phyloP scores from a whole-genome alignment of 2,329 filamentous ascomycete genomes.

The Endocalyx cinctus region DNA sequence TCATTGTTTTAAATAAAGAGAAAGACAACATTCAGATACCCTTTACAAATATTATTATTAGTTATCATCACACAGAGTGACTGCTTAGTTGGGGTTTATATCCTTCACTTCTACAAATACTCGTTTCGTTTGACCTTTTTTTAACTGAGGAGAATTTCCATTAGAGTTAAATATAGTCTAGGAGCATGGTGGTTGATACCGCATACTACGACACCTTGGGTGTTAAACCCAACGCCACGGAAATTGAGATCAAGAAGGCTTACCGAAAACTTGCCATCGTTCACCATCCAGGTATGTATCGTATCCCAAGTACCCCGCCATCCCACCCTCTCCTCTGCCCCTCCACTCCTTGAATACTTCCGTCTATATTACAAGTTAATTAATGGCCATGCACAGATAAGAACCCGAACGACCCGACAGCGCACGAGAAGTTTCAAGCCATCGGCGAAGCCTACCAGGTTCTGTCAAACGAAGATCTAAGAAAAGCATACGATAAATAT shows the following conservation, averaged over 20 bases:
- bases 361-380: conserved; percentile 6
- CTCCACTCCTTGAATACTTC: not conserved
- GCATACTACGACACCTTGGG: conserved; percentile 83
- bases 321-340: too few species aligned
- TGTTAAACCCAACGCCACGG: conserved; percentile 77
- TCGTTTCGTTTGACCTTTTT: too few species aligned
- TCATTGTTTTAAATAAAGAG: too few species aligned
- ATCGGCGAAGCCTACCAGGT: conserved; percentile 75
- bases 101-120: too few species aligned
- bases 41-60: too few species aligned
- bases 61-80: too few species aligned
- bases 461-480: conserved; percentile 79
- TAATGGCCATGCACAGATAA: conserved; percentile 60
- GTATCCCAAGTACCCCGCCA: conserved; percentile 2
- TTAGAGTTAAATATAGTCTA: too few species aligned
- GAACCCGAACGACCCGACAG: conserved; percentile 92
- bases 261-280: conserved; percentile 93
- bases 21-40: too few species aligned
- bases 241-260: conserved; percentile 94
- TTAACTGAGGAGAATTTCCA: too few species aligned
- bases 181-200: conserved; percentile 85
- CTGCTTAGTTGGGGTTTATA: too few species aligned
- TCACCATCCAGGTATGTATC: conserved; percentile 71
- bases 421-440: conserved; percentile 89
- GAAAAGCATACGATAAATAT: conserved; percentile 92